Base-by-base conservation (phyloP, 306 rosid species). In the Prinsepia uniflora region DNA sequence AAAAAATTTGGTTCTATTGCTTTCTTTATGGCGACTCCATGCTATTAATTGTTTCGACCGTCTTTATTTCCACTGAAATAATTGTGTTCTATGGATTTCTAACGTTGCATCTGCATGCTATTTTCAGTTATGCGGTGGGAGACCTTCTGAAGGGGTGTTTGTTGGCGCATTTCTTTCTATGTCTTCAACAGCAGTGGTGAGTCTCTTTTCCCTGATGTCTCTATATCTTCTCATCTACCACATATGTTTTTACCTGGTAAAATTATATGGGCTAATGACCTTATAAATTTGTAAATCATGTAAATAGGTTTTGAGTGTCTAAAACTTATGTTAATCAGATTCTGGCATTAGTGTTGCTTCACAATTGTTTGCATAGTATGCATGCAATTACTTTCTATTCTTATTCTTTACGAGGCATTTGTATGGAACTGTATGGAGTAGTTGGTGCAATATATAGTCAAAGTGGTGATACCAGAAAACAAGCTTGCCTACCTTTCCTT, bases 171-270 rank as follows among this genome's bases (percentile, higher is more conserved):
- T 91, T 68, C 83, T 87, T 52, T 94, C 99, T 68, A 87, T 94
- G 99, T 94, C 99, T 75, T 94, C 96, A 10, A 94, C 97, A 54
- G 97, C 99, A 50, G 97, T 91, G 99, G 97, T 94, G 84, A 84
- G 46, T 18, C 36, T 76, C 72, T 54, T 74, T 60, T 72, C 67
- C 14, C 66, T 65, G 62, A 74, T 18, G 56, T 60, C 45, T 30
- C 59, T 79, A 44, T 73, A 20, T 48, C 30, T 75, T 75, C 54
- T 79, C 59, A 20, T 66, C 58, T 65, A 30, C 54, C 42, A 20
- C 65, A 43, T 64, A 14, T 8, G 8, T 63, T 54, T 34, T 76
- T 43, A 43, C 24, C 15, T 6, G 40, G 65, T 44, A 12, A 57
- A 48, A 68, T 10, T 44, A 8, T 15, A 24, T 43, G 30, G 20